These are phyloP conservation scores for Chalara sp. DNA, from an alignment of 2,329 filamentous ascomycete species.

Conservation along the genomic window DNA sequence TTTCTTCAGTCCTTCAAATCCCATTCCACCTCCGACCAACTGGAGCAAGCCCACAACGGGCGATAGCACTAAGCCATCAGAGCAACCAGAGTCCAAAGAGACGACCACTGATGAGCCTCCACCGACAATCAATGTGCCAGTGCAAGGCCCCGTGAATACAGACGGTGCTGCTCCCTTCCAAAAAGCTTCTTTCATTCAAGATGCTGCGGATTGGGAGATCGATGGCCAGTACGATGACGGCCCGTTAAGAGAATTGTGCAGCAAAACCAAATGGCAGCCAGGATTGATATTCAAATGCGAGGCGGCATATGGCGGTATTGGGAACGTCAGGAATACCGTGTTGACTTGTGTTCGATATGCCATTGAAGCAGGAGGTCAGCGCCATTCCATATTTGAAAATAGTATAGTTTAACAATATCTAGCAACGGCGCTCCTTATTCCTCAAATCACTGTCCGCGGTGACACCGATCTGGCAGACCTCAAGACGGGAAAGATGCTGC, in stretches of 20 bases:
- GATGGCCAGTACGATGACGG: not conserved
- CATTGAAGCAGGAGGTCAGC: conserved; percentile 40
- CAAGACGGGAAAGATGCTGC: conserved; percentile 3
- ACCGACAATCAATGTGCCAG: too few species aligned
- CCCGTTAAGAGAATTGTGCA: conserved; percentile 24
- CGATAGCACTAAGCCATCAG: too few species aligned
- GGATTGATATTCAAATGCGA: conserved; percentile 38
- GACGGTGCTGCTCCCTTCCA: not conserved
- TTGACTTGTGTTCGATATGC: conserved; percentile 39
- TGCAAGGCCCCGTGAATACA: not conserved
- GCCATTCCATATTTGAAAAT: conserved; percentile 3
- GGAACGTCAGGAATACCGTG: conserved; percentile 37
- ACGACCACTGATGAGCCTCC: too few species aligned
- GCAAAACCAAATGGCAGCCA: conserved; percentile 31
- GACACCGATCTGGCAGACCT: conserved; percentile 5
- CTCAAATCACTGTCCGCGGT: conserved; percentile 12
- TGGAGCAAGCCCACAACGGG: too few species aligned
- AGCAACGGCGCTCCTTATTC: not conserved
- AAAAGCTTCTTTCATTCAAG: not conserved
- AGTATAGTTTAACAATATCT: not conserved
- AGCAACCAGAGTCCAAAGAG: too few species aligned
- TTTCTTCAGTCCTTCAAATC: too few species aligned
- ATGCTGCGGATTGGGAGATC: not conserved
- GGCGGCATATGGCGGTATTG: conserved; percentile 36
- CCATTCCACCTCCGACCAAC: too few species aligned